Percentiles rank a stretch among this genome's conserved stretches.
phyloP scores from a whole-genome alignment of 2,329 filamentous ascomycete species.

The Fusarium sororula region DNA sequence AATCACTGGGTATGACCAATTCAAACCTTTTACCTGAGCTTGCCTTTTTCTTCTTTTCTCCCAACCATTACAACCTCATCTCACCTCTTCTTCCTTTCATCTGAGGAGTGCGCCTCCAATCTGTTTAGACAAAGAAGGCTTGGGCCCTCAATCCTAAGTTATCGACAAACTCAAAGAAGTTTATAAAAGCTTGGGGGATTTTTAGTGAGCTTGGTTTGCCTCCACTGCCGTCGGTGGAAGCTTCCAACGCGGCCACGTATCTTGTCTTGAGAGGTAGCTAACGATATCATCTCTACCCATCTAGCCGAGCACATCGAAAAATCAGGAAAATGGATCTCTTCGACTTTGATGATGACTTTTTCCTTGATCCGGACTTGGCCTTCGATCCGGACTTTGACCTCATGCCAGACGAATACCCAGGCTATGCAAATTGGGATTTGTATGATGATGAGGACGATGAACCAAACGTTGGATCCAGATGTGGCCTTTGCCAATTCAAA shows the following conservation, averaged over 20 bases:
- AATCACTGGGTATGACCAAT: background rate
- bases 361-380: background rate
- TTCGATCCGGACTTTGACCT: no score
- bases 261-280: background rate
- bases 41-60: background rate
- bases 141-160: no score
- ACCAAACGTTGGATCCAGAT: background rate
- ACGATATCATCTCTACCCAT: background rate
- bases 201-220: no score
- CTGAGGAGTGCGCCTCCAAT: no score
- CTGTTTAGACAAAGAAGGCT: no score
- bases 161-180: no score
- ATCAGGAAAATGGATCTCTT: background rate
- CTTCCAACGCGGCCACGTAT: background rate
- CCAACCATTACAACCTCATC: no score
- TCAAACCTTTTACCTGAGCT: rapidly evolving
- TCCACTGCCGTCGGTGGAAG: background rate
- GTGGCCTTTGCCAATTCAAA: background rate
- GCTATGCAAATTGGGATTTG: no score
- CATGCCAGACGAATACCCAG: no score
- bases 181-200: no score
- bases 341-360: background rate
- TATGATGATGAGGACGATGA: background rate
- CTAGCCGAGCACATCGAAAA: background rate
- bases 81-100: background rate